Evolutionary conservation across 116 monocot genomes (phyloP).

Genomic region (Dioscorea cayenensis): DNA sequence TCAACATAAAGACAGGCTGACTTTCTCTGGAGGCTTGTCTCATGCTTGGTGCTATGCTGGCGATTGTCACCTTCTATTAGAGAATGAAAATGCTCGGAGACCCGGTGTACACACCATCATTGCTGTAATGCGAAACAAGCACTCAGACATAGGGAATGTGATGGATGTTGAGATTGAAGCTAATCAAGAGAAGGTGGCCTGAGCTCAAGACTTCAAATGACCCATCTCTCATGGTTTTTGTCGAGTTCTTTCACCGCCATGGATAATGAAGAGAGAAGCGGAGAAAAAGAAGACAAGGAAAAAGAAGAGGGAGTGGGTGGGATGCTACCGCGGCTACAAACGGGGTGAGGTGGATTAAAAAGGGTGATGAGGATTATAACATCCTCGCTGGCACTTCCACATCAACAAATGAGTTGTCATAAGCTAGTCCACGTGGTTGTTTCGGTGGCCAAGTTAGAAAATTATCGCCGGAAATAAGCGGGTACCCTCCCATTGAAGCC

Average conservation of each 20-base stretch:
- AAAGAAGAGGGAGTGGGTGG: too few species aligned
- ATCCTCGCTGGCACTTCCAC: too few species aligned
- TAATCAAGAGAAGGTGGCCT: slow-evolving; percentile 2
- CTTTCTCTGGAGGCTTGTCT: slow-evolving; percentile 28
- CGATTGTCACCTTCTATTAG: slow-evolving; percentile 13
- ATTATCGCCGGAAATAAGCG: too few species aligned
- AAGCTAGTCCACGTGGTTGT: too few species aligned
- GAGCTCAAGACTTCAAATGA: neutral
- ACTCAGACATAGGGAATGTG: slow-evolving; percentile 31
- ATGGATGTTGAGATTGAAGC: slow-evolving; percentile 10
- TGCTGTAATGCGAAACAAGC: slow-evolving; percentile 27
- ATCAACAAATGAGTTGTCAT: too few species aligned
- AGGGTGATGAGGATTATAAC: too few species aligned
- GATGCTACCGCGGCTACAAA: too few species aligned
- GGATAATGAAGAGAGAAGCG: too few species aligned
- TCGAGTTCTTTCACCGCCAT: slow-evolving; percentile 23
- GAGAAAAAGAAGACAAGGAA: neutral
- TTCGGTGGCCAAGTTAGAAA: too few species aligned
- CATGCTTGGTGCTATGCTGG: slow-evolving; percentile 29
- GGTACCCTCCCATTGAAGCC: too few species aligned
- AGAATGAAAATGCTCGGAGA: slow-evolving; percentile 24
- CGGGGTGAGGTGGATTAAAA: too few species aligned
- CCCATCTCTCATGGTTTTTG: slow-evolving; percentile 11
- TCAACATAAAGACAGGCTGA: slow-evolving; percentile 22
- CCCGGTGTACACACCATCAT: slow-evolving; percentile 33